These are phyloP conservation scores for Didymella sp. DNA, from an alignment of 2,329 filamentous ascomycete species.

Conservation along the genomic window DNA sequence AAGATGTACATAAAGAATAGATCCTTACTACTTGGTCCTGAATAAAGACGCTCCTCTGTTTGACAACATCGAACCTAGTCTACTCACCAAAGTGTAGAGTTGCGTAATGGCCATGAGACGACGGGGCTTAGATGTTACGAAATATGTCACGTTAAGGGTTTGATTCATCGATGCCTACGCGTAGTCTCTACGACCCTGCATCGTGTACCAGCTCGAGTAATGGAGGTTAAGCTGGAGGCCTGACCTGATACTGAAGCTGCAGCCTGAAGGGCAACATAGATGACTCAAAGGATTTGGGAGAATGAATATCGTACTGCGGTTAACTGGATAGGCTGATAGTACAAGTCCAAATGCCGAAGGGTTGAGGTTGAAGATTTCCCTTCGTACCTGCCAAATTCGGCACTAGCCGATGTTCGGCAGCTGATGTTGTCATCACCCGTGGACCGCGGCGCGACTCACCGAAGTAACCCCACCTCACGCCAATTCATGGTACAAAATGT, in stretches of 20 bases:
- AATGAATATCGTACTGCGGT: not conserved
- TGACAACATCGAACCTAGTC: too few species aligned
- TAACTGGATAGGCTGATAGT: not conserved
- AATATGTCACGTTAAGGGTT: not conserved
- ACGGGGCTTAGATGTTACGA: not conserved
- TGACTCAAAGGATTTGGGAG: not conserved
- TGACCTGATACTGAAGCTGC: not conserved
- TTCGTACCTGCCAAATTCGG: slow-evolving; percentile 11
- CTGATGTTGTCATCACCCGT: slow-evolving; percentile 19
- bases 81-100: too few species aligned
- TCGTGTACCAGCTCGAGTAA: not conserved
- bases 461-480: slow-evolving; percentile 11
- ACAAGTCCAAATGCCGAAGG: slow-evolving; percentile 6
- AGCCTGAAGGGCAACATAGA: not conserved
- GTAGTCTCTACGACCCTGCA: not conserved
- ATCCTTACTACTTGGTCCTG: too few species aligned
- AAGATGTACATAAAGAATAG: too few species aligned
- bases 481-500: slow-evolving; percentile 16
- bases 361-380: slow-evolving; percentile 3
- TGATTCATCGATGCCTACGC: not conserved
- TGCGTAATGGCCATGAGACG: too few species aligned
- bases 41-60: too few species aligned
- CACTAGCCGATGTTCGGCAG: slow-evolving; percentile 15
- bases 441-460: slow-evolving; percentile 7
- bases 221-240: not conserved